Evolutionary conservation across 2,329 filamentous ascomycete genomes (phyloP), one percentile per base, ranked within the genome.

Genomic region (Zymoseptoria brevis): DNA sequence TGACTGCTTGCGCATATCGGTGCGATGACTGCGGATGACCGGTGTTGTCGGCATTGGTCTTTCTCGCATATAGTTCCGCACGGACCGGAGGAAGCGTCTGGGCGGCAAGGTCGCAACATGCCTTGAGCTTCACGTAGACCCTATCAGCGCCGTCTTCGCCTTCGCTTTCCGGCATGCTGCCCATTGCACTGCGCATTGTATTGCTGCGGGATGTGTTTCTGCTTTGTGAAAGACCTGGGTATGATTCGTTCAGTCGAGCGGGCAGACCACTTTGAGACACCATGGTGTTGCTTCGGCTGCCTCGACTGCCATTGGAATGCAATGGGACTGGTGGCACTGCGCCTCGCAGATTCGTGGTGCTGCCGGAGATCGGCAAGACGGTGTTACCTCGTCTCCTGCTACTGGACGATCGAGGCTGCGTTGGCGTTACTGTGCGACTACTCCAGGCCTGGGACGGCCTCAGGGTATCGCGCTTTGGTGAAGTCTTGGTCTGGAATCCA

Each of bases 131-230:
- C 35, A 90, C 71, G 75, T 89, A 96, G 21, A 96, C 90, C 62
- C 80, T 84, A 63, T 96, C 92, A 65, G 96, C 96, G 26, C 86
- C 82, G 66, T 96, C 90, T 63, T 96, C 90, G 64, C 90, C 88
- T 53, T 83, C 81, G 54, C 86, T 83, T 55, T 90, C 88, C 8
- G 77, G 80, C 51, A 83, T 76, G 51, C 51, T 29, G 13, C 35
- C 13, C 35, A 45, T 45, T 53, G 79, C 79, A 50, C 81, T 80
- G 50, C 81, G 78, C 76, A 57, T 79, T 73, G 74, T 78, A 56
- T 75, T 76, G 22, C 74, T 77, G 26, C 76, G 74, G 19, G 74
- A 76, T 58, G 67, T 74, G 63, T 72, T 75, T 58, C 63, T 60
- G 55, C 61, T 64, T 21, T 62, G 51, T 2, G 68, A 63, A 3